Conservation (phyloP, 139 green algal genomes). For the Tetraselmis striata region DNA sequence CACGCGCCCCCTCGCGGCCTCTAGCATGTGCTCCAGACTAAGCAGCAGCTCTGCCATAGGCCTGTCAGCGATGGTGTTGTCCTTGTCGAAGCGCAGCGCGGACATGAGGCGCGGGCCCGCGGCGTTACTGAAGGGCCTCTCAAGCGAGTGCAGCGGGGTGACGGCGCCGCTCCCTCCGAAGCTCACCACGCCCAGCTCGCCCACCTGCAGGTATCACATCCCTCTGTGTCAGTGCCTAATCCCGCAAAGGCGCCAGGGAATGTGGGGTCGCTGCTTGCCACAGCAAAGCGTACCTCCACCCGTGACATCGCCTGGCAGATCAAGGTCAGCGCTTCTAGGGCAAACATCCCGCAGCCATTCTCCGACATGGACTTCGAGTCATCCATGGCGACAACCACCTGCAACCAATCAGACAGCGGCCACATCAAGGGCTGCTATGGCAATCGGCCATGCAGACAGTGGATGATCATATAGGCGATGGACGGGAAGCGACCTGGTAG, state of each 20-base stretch:
- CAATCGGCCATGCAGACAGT: too few relatives aligned
- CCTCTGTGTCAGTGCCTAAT: too few relatives aligned
- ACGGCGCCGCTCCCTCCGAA: slow-evolving; percentile 78
- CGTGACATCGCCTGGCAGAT: slow-evolving; percentile 80
- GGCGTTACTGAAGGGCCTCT: slow-evolving; percentile 74
- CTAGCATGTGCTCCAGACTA: slow-evolving; percentile 63
- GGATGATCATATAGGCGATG: too few relatives aligned
- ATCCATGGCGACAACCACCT: slow-evolving; percentile 82
- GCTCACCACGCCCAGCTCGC: slow-evolving; percentile 82
- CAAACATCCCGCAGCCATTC: slow-evolving; percentile 75
- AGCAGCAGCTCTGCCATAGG: slow-evolving; percentile 83
- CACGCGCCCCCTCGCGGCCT: slow-evolving; percentile 42
- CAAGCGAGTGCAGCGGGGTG: slow-evolving; percentile 72
- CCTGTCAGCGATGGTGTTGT: slow-evolving; percentile 91
- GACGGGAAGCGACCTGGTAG: slow-evolving; percentile 93
- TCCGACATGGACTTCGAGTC: slow-evolving; percentile 92
- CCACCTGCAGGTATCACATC: slow-evolving; percentile 55
- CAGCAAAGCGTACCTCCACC: slow-evolving; percentile 45
- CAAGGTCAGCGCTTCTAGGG: slow-evolving; percentile 82
- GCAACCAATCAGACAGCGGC: slow-evolving; percentile 2
- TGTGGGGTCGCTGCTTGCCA: background rate
- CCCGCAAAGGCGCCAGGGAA: background rate
- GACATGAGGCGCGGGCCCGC: slow-evolving; percentile 68
- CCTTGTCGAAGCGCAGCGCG: slow-evolving; percentile 62
- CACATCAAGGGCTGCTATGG: too few relatives aligned